phyloP scores from a whole-genome alignment of 768 basidiomycete genomes.

The Aureoboletus auriporus region DNA sequence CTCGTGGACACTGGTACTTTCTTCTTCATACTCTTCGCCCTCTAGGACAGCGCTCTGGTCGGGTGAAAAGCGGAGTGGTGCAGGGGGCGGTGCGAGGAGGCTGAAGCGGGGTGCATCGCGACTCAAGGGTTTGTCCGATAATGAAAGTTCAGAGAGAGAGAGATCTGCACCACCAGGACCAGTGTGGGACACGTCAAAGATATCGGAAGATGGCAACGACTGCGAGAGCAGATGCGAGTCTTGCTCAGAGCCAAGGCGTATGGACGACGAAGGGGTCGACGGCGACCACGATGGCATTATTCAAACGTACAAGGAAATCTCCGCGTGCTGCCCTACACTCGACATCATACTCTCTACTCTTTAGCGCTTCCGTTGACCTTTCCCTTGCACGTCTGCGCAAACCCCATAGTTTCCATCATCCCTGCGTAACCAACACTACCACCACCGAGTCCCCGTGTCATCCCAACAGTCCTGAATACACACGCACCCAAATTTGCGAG shows the following conservation, averaged over 20 bases:
- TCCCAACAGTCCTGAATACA: conserved; percentile 14
- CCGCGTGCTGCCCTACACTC: not conserved
- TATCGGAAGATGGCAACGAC: conserved; percentile 35
- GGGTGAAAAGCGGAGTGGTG: conserved; percentile 10
- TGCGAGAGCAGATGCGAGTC: conserved; percentile 46
- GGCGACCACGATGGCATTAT: conserved; percentile 28
- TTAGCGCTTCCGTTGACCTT: conserved; percentile 14
- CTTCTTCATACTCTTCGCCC: conserved; percentile 20
- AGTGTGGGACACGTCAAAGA: conserved; percentile 31
- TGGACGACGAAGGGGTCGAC: conserved; percentile 28
- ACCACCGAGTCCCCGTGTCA: conserved; percentile 19
- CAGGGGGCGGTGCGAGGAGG: conserved; percentile 29
- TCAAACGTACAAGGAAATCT: not conserved
- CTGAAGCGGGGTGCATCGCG: conserved; percentile 32
- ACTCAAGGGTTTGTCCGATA: conserved; percentile 31
- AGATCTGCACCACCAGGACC: conserved; percentile 48
- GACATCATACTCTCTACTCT: conserved; percentile 4
- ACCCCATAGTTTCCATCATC: conserved; percentile 19
- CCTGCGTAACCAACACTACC: conserved; percentile 14
- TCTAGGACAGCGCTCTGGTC: conserved; percentile 26
- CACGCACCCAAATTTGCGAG: conserved; percentile 23
- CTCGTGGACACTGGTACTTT: conserved; percentile 6
- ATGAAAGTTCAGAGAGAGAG: conserved; percentile 54
- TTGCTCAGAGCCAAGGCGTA: conserved; percentile 17
- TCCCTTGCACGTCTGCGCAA: not conserved